Conservation (phyloP, 768 basidiomycete species). For the Phanerochaete sordida region DNA sequence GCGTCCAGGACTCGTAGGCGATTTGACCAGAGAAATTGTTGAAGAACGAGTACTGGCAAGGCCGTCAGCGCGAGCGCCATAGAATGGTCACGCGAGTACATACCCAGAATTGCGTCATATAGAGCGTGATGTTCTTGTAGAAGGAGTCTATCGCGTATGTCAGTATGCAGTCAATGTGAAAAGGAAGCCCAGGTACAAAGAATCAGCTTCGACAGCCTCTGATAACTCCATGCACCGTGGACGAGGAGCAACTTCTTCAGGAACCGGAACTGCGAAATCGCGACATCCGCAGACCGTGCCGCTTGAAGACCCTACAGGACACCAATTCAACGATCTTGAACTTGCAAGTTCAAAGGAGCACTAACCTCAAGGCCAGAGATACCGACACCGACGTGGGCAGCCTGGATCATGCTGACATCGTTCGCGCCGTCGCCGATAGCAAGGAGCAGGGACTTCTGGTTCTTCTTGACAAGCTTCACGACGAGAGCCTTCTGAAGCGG, state of each 20-base stretch:
- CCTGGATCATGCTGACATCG: slow-evolving; percentile 99
- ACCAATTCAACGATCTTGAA: too few species aligned
- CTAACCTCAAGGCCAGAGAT: slow-evolving; percentile 94
- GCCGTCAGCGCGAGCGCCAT: too few species aligned
- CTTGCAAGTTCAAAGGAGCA: too few species aligned
- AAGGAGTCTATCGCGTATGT: slow-evolving; percentile 69
- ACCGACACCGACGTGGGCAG: slow-evolving; percentile 95
- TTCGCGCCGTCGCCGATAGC: slow-evolving; percentile 98
- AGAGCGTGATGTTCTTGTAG: slow-evolving; percentile 98
- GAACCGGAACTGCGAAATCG: slow-evolving; percentile 96
- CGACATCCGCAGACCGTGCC: slow-evolving; percentile 94
- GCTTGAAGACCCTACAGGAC: slow-evolving; percentile 85
- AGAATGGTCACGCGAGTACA: too few species aligned
- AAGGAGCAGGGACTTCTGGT: slow-evolving; percentile 85
- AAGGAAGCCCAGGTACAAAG: slow-evolving; percentile 63
- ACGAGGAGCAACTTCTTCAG: slow-evolving; percentile 94
- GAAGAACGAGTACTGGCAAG: slow-evolving; percentile 87
- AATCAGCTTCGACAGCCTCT: slow-evolving; percentile 90
- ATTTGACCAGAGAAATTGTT: slow-evolving; percentile 99
- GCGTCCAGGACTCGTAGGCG: slow-evolving; percentile 97
- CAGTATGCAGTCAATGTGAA: not conserved
- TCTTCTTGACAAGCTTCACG: slow-evolving; percentile 98
- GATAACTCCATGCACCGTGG: slow-evolving; percentile 99
- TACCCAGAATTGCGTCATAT: slow-evolving; percentile 99
- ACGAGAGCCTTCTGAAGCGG: slow-evolving; percentile 97